Conservation (phyloP, 305 asterid species). For the Andrographis paniculata region DNA sequence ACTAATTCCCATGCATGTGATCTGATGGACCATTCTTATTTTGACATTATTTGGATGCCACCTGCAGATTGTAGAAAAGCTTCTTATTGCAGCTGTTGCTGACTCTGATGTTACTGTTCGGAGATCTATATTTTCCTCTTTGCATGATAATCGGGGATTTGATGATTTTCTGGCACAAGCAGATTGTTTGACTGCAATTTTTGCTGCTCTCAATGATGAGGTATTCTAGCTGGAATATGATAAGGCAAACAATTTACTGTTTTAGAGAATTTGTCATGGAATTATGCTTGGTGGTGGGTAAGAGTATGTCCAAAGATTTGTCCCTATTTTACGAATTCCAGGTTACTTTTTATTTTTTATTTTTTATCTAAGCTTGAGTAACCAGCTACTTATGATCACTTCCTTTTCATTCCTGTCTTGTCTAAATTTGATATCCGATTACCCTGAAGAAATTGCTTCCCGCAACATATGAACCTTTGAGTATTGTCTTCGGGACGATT, state of each 20-base stretch:
- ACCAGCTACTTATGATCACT: constrained; percentile 4
- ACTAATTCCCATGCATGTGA: constrained; percentile 10
- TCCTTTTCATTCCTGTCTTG: no score
- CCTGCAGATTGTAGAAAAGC: constrained; percentile 80
- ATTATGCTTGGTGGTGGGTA: constrained; percentile 10
- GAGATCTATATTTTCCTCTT: constrained; percentile 70
- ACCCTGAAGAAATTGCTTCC: no score
- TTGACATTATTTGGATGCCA: constrained; percentile 11
- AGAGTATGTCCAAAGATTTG: constrained; percentile 6
- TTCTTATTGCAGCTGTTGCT: constrained; percentile 88
- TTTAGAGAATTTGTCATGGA: constrained; percentile 7
- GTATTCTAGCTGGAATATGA: constrained; percentile 31
- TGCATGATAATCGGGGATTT: constrained; percentile 72
- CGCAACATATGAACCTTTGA: neutral
- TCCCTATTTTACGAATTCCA: constrained; percentile 8
- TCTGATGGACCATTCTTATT: constrained; percentile 9
- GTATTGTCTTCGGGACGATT: constrained; percentile 13
- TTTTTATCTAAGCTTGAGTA: constrained; percentile 4
- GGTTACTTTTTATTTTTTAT: constrained; percentile 8
- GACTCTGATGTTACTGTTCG: constrained; percentile 96
- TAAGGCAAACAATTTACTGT: constrained; percentile 1
- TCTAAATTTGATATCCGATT: no score
- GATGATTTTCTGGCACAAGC: constrained; percentile 97
- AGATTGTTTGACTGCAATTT: constrained; percentile 88
- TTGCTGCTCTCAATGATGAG: constrained; percentile 98